Conservation (phyloP, 371 early-diverging fungal genomes). For the Mycotypha africana region DNA sequence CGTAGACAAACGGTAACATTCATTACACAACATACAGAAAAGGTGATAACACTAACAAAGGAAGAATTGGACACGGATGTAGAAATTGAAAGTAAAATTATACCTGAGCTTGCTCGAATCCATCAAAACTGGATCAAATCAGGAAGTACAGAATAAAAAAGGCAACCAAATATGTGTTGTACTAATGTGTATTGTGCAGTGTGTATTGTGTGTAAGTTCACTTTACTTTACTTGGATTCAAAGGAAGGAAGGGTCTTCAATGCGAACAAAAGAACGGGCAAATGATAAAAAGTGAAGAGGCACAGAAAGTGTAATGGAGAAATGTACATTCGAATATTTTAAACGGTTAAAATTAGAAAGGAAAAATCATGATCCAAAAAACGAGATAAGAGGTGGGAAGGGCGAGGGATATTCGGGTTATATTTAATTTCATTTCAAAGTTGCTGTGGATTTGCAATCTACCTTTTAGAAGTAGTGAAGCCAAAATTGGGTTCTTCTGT, state of each 20-base stretch:
- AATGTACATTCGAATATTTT: background rate
- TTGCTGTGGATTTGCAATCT: no score
- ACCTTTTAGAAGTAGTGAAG: conserved; percentile 2
- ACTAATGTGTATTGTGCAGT: no score
- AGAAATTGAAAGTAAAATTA: conserved; percentile 87
- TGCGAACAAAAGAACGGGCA: no score
- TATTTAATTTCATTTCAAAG: no score
- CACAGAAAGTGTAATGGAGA: background rate
- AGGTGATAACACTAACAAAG: conserved; percentile 57
- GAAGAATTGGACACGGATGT: conserved; percentile 55
- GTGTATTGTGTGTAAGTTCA: no score
- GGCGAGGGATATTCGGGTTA: no score
- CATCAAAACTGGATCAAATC: conserved; percentile 61
- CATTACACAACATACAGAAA: conserved; percentile 52
- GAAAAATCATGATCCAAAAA: background rate
- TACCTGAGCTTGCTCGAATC: conserved; percentile 67
- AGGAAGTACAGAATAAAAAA: conserved; percentile 20
- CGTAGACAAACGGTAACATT: conserved; percentile 84
- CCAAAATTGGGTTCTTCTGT: conserved; percentile 15
- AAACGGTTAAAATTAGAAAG: background rate
- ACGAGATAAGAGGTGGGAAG: background rate
- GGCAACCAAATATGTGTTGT: background rate
- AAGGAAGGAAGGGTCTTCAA: no score
- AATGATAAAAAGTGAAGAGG: no score
- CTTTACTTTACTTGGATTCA: no score